A percentile compares a stretch with the other conserved stretches of the same genome.
These are phyloP conservation scores for Cercis canadensis DNA, from an alignment of 306 rosid genomes.

Conservation along the genomic window DNA sequence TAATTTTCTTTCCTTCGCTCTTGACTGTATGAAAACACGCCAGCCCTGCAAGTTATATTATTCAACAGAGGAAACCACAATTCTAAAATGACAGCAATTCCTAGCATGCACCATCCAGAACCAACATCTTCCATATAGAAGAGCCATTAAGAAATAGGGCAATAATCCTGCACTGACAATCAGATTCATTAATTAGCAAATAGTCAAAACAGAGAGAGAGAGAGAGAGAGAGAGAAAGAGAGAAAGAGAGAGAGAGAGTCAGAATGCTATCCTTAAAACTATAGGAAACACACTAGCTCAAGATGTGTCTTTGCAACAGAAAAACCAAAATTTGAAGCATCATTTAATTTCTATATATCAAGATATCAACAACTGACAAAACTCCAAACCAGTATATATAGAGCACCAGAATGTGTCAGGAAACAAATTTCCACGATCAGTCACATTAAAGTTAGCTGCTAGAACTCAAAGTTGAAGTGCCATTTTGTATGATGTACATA, in stretches of 20 bases:
- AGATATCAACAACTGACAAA: constrained; percentile 28
- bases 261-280: constrained; percentile 1
- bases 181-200: constrained; percentile 25
- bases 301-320: constrained; percentile 4
- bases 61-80: constrained; percentile 10
- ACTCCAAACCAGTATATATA: neutral
- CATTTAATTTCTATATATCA: constrained; percentile 7
- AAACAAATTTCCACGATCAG: no score
- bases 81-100: neutral
- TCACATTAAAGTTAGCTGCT: no score
- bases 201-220: neutral
- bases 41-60: constrained; percentile 9
- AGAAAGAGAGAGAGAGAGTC: neutral
- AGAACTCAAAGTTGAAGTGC: neutral
- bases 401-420: neutral
- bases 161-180: constrained; percentile 44
- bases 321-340: constrained; percentile 31
- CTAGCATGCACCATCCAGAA: no score
- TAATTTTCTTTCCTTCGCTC: constrained; percentile 30
- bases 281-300: constrained; percentile 9
- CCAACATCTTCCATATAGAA: neutral
- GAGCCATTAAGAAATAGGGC: constrained; percentile 30
- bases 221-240: neutral
- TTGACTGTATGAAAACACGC: constrained; percentile 33
- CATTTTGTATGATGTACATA: constrained; percentile 8